A percentile compares a stretch with the other conserved stretches of the same genome.
Conservation (phyloP, 1,139 yeast genomes). For the Saccharomyces hybrid region DNA sequence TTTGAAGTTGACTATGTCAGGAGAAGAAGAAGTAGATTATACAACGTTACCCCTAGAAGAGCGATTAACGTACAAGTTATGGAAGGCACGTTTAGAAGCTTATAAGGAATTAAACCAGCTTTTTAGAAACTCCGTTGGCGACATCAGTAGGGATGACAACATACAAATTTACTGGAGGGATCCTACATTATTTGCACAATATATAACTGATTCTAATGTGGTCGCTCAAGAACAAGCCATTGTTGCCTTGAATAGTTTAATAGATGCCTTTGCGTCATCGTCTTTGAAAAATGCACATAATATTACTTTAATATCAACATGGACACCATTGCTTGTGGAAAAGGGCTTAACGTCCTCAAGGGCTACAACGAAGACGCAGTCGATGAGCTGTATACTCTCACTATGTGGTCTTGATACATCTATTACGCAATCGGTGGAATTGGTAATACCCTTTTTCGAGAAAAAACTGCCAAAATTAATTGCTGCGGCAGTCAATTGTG, state of each 20-base stretch:
- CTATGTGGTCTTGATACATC: conserved; percentile 63
- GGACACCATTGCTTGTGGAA: conserved; percentile 61
- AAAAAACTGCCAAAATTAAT: conserved; percentile 75
- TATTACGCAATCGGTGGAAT: conserved; percentile 54
- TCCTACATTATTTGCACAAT: conserved; percentile 48
- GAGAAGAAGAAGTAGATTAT: conserved; percentile 50
- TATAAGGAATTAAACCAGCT: conserved; percentile 57
- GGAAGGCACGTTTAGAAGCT: conserved; percentile 85
- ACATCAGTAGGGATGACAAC: conserved; percentile 49
- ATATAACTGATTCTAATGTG: conserved; percentile 73
- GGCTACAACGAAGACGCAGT: conserved; percentile 61
- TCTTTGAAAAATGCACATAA: neutral
- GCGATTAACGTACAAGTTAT: conserved; percentile 59
- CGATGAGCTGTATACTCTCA: conserved; percentile 55
- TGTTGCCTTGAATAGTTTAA: conserved; percentile 32
- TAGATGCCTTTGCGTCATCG: conserved; percentile 5
- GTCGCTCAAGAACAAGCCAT: conserved; percentile 88
- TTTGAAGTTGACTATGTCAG: conserved; percentile 7
- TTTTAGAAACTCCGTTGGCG: conserved; percentile 36
- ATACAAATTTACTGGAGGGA: conserved; percentile 45
- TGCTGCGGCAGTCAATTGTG: conserved; percentile 54
- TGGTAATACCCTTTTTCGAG: conserved; percentile 51
- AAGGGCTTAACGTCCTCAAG: conserved; percentile 67
- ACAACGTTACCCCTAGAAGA: conserved; percentile 59
- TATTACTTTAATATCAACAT: conserved; percentile 18